Conservation (phyloP, 768 basidiomycete species). For the Psilocybe sp. region DNA sequence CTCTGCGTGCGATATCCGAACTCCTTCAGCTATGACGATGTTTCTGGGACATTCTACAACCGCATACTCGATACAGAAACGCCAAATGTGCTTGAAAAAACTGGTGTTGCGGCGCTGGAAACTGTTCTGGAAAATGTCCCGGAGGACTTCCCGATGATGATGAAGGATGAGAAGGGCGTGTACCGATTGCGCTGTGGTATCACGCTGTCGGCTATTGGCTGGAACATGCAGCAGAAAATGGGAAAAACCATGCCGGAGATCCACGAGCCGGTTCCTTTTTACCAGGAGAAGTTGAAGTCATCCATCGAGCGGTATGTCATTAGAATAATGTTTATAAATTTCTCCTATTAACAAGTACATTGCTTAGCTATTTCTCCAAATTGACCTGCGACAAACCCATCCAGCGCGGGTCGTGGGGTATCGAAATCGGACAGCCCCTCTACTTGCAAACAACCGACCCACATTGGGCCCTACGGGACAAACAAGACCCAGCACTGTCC, state of each 20-base stretch:
- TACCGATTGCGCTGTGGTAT: slow-evolving; percentile 46
- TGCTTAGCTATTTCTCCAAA: slow-evolving; percentile 42
- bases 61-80: slow-evolving; percentile 33
- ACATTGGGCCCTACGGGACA: slow-evolving; percentile 30
- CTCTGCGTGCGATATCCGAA: slow-evolving; percentile 55
- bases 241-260: slow-evolving; percentile 44
- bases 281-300: slow-evolving; percentile 43
- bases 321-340: neutral
- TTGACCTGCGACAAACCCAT: slow-evolving; percentile 47
- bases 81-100: slow-evolving; percentile 16
- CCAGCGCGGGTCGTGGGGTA: slow-evolving; percentile 49
- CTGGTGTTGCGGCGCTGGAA: slow-evolving; percentile 30
- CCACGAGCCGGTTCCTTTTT: slow-evolving; percentile 46
- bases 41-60: slow-evolving; percentile 38
- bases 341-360: neutral
- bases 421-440: slow-evolving; percentile 49
- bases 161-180: slow-evolving; percentile 37
- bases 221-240: slow-evolving; percentile 46
- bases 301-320: slow-evolving; percentile 45
- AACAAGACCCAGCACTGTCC: slow-evolving; percentile 31
- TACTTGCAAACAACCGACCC: slow-evolving; percentile 39
- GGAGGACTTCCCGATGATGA: slow-evolving; percentile 47
- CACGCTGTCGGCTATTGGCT: slow-evolving; percentile 45
- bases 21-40: slow-evolving; percentile 38
- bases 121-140: slow-evolving; percentile 51